phyloP scores from a whole-genome alignment of 345 rosid species.

The Melaleuca alternifolia region DNA sequence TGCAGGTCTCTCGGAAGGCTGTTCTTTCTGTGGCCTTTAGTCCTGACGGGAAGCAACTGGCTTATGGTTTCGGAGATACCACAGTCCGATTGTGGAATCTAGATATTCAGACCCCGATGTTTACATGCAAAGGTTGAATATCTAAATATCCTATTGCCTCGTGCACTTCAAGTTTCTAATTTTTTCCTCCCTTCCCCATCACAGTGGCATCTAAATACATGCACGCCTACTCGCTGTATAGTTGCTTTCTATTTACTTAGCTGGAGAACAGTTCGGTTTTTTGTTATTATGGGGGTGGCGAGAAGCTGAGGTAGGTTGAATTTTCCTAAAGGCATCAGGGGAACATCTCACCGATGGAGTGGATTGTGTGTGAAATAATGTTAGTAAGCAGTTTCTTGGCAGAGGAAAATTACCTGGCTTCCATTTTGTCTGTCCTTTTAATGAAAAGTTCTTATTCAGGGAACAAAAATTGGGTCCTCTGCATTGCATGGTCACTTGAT shows the following conservation, averaged over 20 bases:
- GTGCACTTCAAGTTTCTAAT: too few species aligned
- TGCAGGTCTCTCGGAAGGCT: slow-evolving; percentile 75
- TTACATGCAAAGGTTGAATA: slow-evolving; percentile 69
- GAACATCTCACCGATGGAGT: neutral
- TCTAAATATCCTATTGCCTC: too few species aligned
- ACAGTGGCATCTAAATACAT: neutral
- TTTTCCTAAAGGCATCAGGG: neutral
- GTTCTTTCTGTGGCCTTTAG: slow-evolving; percentile 88
- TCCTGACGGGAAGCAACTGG: slow-evolving; percentile 87
- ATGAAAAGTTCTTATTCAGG: slow-evolving; percentile 29
- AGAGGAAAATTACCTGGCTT: neutral
- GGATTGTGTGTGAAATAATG: neutral
- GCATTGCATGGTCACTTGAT: slow-evolving; percentile 93
- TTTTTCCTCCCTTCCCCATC: too few species aligned
- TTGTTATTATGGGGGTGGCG: neutral
- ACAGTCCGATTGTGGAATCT: slow-evolving; percentile 96
- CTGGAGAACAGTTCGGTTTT: neutral
- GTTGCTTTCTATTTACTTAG: neutral
- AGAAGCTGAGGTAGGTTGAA: neutral
- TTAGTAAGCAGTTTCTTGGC: neutral
- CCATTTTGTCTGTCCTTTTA: neutral
- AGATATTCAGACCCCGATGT: slow-evolving; percentile 82
- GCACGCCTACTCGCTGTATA: neutral
- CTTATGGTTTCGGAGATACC: slow-evolving; percentile 96
- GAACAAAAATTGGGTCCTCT: slow-evolving; percentile 95